A percentile compares a stretch with the other conserved stretches of the same genome.
phyloP scores from a whole-genome alignment of 305 asterid genomes.

The Rubia occidens region DNA sequence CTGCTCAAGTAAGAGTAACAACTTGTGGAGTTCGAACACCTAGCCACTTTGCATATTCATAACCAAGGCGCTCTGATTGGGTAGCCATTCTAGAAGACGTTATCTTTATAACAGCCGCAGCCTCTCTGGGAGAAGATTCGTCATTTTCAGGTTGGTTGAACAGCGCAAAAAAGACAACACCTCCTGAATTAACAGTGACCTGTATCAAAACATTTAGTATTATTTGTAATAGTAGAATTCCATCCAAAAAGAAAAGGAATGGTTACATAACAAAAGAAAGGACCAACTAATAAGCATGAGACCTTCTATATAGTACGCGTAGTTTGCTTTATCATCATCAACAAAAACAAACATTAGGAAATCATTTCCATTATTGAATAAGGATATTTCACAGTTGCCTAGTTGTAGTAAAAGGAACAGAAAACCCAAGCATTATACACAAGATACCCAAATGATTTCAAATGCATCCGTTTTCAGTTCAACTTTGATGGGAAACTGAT shows the following conservation, averaged over 20 bases:
- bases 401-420: background rate
- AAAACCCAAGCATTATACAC: background rate
- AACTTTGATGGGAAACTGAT: background rate
- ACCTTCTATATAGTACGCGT: background rate
- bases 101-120: constrained; percentile 95
- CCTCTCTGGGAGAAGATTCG: constrained; percentile 64
- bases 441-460: background rate
- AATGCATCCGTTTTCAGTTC: background rate
- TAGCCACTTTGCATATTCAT: constrained; percentile 96
- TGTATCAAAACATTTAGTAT: constrained; percentile 25
- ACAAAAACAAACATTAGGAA: background rate
- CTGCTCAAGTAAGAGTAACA: constrained; percentile 39
- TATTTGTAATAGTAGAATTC: constrained; percentile 11
- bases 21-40: constrained; percentile 99
- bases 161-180: constrained; percentile 88
- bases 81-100: constrained; percentile 99
- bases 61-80: constrained; percentile 97
- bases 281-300: background rate
- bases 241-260: background rate
- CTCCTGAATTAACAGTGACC: constrained; percentile 99
- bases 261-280: background rate
- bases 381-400: background rate
- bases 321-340: background rate
- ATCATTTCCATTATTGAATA: background rate
- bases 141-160: constrained; percentile 65